phyloP scores from a whole-genome alignment of 495 filamentous ascomycete species.

The Delitschia confertaspora region DNA sequence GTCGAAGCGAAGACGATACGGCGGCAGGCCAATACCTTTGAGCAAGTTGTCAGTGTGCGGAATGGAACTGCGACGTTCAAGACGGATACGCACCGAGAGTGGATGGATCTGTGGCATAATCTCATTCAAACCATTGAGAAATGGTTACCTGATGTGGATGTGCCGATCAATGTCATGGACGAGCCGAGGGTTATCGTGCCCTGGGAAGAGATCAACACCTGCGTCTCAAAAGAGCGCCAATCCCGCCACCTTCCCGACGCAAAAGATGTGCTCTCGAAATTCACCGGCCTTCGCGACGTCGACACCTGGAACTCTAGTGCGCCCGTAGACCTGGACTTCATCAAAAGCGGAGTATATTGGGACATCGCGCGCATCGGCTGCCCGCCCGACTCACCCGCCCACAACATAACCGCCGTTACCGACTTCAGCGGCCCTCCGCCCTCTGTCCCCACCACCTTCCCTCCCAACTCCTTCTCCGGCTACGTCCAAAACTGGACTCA shows the following conservation, averaged over 20 bases:
- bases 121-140: slow-evolving; percentile 20
- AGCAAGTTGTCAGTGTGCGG: slow-evolving; percentile 27
- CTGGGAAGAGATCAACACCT: slow-evolving; percentile 34
- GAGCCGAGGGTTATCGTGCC: slow-evolving; percentile 32
- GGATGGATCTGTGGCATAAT: slow-evolving; percentile 24
- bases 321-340: slow-evolving; percentile 15
- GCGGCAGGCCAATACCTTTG: slow-evolving; percentile 26
- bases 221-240: slow-evolving; percentile 24
- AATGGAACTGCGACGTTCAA: slow-evolving; percentile 28
- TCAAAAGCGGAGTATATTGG: slow-evolving; percentile 27
- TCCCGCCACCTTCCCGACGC: slow-evolving; percentile 10
- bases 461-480: slow-evolving; percentile 28
- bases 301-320: slow-evolving; percentile 6
- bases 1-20: slow-evolving; percentile 29
- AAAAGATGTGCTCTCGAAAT: slow-evolving; percentile 16
- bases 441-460: slow-evolving; percentile 15
- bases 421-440: slow-evolving; percentile 31
- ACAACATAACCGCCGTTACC: slow-evolving; percentile 22
- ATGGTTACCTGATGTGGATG: slow-evolving; percentile 32
- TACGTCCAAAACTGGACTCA: slow-evolving; percentile 36
- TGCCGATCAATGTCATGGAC: slow-evolving; percentile 36
- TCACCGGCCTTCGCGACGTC: slow-evolving; percentile 9
- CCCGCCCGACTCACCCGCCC: slow-evolving; percentile 27
- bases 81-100: slow-evolving; percentile 17
- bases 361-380: slow-evolving; percentile 31